Evolutionary conservation across 2,329 filamentous ascomycete species (phyloP).

Genomic region (Colletotrichum filicis): DNA sequence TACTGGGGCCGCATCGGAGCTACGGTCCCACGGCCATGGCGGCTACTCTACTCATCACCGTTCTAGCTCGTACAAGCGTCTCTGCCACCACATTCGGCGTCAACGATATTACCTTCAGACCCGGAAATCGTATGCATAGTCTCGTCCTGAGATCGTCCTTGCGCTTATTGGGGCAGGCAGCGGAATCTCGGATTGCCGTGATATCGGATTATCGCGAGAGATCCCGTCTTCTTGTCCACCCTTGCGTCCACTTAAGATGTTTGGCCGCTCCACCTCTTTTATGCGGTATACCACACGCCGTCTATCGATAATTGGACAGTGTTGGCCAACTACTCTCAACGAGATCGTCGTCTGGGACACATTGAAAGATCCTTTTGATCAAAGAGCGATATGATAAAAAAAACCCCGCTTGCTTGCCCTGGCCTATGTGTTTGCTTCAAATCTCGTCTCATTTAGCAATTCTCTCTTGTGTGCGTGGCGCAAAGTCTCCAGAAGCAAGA

Average conservation of each 20-base stretch:
- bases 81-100: background rate
- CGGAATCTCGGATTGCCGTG: background rate
- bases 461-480: background rate
- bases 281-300: background rate
- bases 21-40: background rate
- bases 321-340: background rate
- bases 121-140: too few species aligned
- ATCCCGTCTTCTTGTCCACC: background rate
- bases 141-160: background rate
- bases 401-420: background rate
- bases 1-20: background rate
- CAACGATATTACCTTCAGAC: background rate
- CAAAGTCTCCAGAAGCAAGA: conserved; percentile 10
- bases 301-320: background rate
- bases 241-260: conserved; percentile 10
- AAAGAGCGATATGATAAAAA: background rate
- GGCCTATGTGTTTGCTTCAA: background rate
- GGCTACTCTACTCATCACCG: conserved; percentile 6
- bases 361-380: background rate
- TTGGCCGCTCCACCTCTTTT: background rate
- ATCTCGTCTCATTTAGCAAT: background rate
- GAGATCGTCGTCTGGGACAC: background rate
- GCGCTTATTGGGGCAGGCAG: background rate
- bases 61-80: conserved; percentile 11
- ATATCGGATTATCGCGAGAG: background rate